Percentiles rank a stretch among this genome's conserved stretches.
phyloP scores from a whole-genome alignment of 345 rosid genomes.

The Populus pruinosa region DNA sequence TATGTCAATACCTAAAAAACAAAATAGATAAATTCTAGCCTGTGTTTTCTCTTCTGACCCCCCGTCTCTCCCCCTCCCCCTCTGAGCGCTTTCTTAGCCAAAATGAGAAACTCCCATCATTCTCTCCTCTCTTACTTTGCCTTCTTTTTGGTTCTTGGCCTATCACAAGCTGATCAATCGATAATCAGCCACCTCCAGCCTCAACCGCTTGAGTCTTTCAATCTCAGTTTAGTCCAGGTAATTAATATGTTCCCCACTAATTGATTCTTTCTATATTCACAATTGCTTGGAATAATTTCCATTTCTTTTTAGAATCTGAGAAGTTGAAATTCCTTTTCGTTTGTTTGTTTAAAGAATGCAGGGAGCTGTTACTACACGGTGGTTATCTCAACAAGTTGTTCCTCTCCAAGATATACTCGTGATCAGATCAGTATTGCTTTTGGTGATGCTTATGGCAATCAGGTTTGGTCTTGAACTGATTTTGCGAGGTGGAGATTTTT shows the following conservation, averaged over 20 bases:
- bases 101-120: slow-evolving; percentile 20
- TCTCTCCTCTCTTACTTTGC: slow-evolving; percentile 23
- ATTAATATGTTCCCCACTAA: background rate
- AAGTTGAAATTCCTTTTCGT: no score
- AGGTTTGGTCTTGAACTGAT: slow-evolving; percentile 34
- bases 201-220: slow-evolving; percentile 43
- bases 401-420: slow-evolving; percentile 50
- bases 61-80: background rate
- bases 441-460: slow-evolving; percentile 75
- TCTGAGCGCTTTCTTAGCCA: background rate
- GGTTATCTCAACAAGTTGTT: slow-evolving; percentile 50
- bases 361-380: slow-evolving; percentile 45
- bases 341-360: slow-evolving; percentile 7
- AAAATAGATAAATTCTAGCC: background rate
- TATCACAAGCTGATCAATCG: slow-evolving; percentile 23
- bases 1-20: background rate
- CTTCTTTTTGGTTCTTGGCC: slow-evolving; percentile 9
- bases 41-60: background rate
- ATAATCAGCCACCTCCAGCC: slow-evolving; percentile 31
- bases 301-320: background rate
- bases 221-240: slow-evolving; percentile 68
- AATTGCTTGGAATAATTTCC: background rate
- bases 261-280: background rate
- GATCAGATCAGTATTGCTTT: slow-evolving; percentile 74
- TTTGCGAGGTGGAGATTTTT: background rate